Base-by-base conservation (phyloP, 176 grass and related monocot genomes). In the Ensete glaucum region DNA sequence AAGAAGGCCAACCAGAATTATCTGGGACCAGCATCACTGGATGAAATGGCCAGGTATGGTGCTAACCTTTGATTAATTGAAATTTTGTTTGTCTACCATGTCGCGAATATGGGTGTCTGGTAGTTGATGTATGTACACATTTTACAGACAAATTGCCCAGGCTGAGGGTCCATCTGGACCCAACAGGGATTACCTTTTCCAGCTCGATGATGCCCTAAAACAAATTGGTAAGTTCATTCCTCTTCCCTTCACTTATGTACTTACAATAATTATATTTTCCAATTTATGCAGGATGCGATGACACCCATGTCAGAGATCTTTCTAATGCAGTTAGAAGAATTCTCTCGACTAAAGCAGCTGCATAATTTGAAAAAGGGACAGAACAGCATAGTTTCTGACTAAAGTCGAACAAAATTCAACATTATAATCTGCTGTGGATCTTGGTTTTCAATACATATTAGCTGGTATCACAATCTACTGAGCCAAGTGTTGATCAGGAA, bases 181-280 rank as follows among this genome's bases (percentile, higher is more conserved):
- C 62, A 98, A 98, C 54, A 93, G 64, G 83, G 90, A 93, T 68
- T 98, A 98, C 67, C 8, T 98, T 77, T 93, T 93, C 88, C 89
- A 85, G 66, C 85, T 98, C 1, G 88, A 98, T 76, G 86, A 91
- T 23, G 81, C 84, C 1, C 78, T 98, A 49, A 79, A 85, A 52
- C 85, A 91, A 81, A 80, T 98, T 71, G 94, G 94, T 93, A 73
- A 81, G 72, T 43, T 76, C 52, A 11, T 10, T n/a, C 51, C 3
- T 0, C 69, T 19, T 75, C 1, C 22, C 16, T 73, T 34, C 2
- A 12, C 54, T 50, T 73, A 55, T 9, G 73, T 27, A 11, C 10
- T 26, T 73, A 1, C 15, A 50, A 52, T 65, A 67, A 49, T 34
- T 34, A 5, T 65, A 55, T 63, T 75, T 50, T 62, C 11, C 19